Conservation (phyloP, 192 early-diverging fungal genomes). For the Bifiguratus adelaidae region DNA sequence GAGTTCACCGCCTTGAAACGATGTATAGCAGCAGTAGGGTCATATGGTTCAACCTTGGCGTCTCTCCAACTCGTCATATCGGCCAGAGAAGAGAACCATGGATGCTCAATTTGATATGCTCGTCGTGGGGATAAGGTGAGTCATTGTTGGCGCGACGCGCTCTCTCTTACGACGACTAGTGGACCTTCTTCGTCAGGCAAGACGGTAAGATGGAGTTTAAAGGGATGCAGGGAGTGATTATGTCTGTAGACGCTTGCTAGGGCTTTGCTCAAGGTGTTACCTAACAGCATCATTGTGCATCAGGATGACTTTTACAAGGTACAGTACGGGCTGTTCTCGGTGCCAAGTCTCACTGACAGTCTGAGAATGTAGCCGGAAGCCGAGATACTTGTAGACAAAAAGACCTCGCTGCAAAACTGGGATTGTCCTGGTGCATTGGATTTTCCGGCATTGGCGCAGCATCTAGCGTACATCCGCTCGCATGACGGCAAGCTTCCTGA, state of each 20-base stretch:
- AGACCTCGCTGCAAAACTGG: slow-evolving; percentile 56
- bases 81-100: too few relatives aligned
- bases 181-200: slow-evolving; percentile 68
- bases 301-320: slow-evolving; percentile 71
- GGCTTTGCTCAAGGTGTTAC: slow-evolving; percentile 41
- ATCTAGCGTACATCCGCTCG: slow-evolving; percentile 14
- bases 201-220: slow-evolving; percentile 26
- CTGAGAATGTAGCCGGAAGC: slow-evolving; percentile 25
- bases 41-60: too few relatives aligned
- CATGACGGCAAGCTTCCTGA: slow-evolving; percentile 24
- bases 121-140: too few relatives aligned
- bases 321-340: neutral
- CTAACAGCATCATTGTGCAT: slow-evolving; percentile 46
- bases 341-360: neutral
- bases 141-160: too few relatives aligned
- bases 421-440: slow-evolving; percentile 70
- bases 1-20: too few relatives aligned
- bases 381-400: slow-evolving; percentile 50
- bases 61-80: too few relatives aligned
- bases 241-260: slow-evolving; percentile 36
- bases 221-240: neutral
- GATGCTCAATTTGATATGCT: too few relatives aligned
- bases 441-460: slow-evolving; percentile 16
- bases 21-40: too few relatives aligned
- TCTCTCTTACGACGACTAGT: too few relatives aligned